These are phyloP conservation scores for Lichtheimia corymbifera DNA, from an alignment of 371 early-diverging fungal genomes.

Conservation along the genomic window DNA sequence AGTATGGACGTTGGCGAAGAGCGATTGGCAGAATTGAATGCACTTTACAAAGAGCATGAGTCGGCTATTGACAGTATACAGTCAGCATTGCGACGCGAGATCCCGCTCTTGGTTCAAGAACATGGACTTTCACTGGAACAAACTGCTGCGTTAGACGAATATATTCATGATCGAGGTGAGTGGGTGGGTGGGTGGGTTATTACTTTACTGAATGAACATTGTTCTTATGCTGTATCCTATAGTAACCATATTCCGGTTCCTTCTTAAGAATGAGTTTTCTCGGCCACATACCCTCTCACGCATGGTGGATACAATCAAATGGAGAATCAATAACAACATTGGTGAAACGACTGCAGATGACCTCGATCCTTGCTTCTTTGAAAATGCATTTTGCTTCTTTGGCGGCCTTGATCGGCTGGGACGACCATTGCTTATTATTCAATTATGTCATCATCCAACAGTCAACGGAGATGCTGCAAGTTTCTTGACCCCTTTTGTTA, in stretches of 20 bases:
- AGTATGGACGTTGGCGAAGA: conserved; percentile 23
- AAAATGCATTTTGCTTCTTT: conserved; percentile 37
- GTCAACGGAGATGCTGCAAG: conserved; percentile 11
- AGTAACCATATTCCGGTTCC: conserved; percentile 47
- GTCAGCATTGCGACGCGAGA: conserved; percentile 34
- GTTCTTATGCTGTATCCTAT: not conserved
- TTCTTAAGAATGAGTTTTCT: conserved; percentile 36
- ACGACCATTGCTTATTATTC: conserved; percentile 39
- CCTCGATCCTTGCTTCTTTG: conserved; percentile 23
- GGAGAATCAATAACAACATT: conserved; percentile 38
- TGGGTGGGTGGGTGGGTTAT: not conserved
- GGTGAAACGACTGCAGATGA: conserved; percentile 18
- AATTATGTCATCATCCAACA: conserved; percentile 33
- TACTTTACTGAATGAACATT: not conserved
- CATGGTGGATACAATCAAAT: conserved; percentile 39
- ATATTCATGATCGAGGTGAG: conserved; percentile 38
- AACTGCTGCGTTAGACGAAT: conserved; percentile 29
- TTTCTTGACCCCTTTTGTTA: conserved; percentile 32
- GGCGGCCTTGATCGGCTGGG: conserved; percentile 29
- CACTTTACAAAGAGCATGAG: conserved; percentile 25
- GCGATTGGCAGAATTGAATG: conserved; percentile 21
- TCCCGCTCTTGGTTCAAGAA: conserved; percentile 41
- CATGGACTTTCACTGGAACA: conserved; percentile 25
- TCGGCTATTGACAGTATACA: conserved; percentile 35
- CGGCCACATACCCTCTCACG: conserved; percentile 36